Evolutionary conservation across 345 rosid species (phyloP), one percentile per base, ranked within the genome.

Genomic region (Citrus sinensis): DNA sequence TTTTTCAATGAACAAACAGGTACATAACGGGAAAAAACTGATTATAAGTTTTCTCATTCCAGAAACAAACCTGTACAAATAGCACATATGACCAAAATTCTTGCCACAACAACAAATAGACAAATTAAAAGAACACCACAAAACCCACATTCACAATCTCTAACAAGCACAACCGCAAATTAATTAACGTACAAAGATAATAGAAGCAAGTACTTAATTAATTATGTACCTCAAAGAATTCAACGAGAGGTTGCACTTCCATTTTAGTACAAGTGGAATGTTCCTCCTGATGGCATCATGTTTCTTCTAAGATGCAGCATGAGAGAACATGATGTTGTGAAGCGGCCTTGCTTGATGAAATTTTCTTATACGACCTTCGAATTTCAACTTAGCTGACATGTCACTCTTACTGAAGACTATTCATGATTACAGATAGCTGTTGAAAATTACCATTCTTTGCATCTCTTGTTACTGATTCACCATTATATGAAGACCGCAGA

Each of bases 401-500:
- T 40, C 37, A 3, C 1, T 37, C 24, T 56, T 42, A 78, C 55
- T 39, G 71, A 59, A 55, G 79, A 63, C 58, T 67, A 32, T 73
- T 81, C 76, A 72, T 79, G 71, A 65, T 64, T 40, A 70, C 19
- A 67, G 87, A 71, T 42, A n/a, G 75, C 32, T 82, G 84, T 69
- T 61, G 79, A 46, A 85, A 66, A 64, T 75, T 76, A 32, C 71
- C 80, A 20, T 58, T 78, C 82, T 70, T 87, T 55, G 72, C 77
- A 27, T 73, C 73, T n/a, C 64, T 66, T 16, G 55, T 69, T 30
- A 81, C 56, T 7, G 80, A 56, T 71, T 91, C 91, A 40, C 85
- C 88, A 70, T 89, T 81, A 79, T 84, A 90, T 27, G 94, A 85
- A 74, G 88, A 87, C 84, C 88, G 86, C 9, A 87, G 58, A 20